Conservation (phyloP, 225 moss, liverwort and hornwort species). For the Anthoceros angustus region DNA sequence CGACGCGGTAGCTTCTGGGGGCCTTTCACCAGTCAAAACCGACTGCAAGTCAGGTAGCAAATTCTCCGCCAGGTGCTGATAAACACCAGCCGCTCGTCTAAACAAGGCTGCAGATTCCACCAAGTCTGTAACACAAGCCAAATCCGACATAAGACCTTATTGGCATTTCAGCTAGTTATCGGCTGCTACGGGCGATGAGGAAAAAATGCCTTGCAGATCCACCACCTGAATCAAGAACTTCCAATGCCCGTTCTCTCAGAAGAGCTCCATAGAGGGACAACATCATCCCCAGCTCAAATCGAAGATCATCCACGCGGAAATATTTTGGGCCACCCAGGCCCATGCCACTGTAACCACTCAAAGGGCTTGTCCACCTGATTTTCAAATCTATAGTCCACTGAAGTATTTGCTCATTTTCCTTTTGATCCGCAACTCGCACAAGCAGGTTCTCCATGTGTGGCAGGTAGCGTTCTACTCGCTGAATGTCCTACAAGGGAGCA, state of each 20-base stretch:
- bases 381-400: conserved; percentile 83
- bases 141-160: neutral
- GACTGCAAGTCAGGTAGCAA: conserved; percentile 50
- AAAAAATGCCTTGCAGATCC: neutral
- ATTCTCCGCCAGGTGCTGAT: conserved; percentile 64
- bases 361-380: conserved; percentile 80
- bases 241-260: conserved; percentile 79
- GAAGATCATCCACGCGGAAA: conserved; percentile 85
- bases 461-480: conserved; percentile 82
- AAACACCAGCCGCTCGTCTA: conserved; percentile 87
- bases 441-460: conserved; percentile 84
- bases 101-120: conserved; percentile 72
- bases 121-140: conserved; percentile 35
- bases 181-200: neutral
- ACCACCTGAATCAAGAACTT: conserved; percentile 72
- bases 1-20: conserved; percentile 70
- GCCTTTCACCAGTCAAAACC: conserved; percentile 58
- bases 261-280: conserved; percentile 70
- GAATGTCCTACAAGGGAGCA: conserved; percentile 42
- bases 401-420: conserved; percentile 38
- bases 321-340: conserved; percentile 68
- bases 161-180: neutral
- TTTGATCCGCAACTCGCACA: conserved; percentile 53
- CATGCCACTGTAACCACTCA: conserved; percentile 59
- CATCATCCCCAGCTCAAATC: conserved; percentile 86